Base-by-base conservation (phyloP, 768 basidiomycete genomes). In the Tulasnella sp. region DNA sequence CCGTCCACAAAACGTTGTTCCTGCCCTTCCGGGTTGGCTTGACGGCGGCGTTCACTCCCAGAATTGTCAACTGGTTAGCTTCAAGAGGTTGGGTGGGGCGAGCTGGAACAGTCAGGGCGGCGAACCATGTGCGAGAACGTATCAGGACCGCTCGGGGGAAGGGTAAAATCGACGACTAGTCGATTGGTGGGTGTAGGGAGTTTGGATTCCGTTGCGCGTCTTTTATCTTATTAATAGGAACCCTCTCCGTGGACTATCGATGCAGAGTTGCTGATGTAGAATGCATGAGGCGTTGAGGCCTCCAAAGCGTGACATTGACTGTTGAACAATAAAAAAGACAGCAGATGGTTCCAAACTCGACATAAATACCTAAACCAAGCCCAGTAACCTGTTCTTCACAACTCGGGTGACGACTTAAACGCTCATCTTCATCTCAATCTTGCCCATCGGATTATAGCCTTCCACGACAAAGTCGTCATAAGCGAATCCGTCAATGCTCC, bases 391-490 rank as follows among this genome's bases (percentile, higher is more conserved):
- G 5, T 61, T 32, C 57, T 26, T 61, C 57, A 7, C 7, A 61
- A 61, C 29, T 10, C n/a, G 26, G 1, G 1, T 23, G 2, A 2
- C n/a, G 13, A 71, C 7, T 46, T 84, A 94, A 69, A 95, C 94
- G 83, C 93, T 95, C 97, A 98, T 98, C 86, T 96, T 95, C 96
- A 98, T 98, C 40, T 92, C 87, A 81, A 98, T 94, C 80, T 89
- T 87, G 2, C 91, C 91, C 83, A 95, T 89, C 13, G 93, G 91
- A 80, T 93, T 87, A 82, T 98, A 98, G 3, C 94, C 93, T 77
- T 94, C 92, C 13, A 99, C 89, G 74, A 91, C 88, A 77, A 98
- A 89, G 84, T 98, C 96, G n/a, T 88, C 88, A 74, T 87, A 89
- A 77, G 85, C 86, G 82, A 97, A 95, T 76, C 91, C 91, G 83